Evolutionary conservation across 225 moss, liverwort and hornwort genomes (phyloP).

Genomic region (Bryoerythrophyllum caledonicum): DNA sequence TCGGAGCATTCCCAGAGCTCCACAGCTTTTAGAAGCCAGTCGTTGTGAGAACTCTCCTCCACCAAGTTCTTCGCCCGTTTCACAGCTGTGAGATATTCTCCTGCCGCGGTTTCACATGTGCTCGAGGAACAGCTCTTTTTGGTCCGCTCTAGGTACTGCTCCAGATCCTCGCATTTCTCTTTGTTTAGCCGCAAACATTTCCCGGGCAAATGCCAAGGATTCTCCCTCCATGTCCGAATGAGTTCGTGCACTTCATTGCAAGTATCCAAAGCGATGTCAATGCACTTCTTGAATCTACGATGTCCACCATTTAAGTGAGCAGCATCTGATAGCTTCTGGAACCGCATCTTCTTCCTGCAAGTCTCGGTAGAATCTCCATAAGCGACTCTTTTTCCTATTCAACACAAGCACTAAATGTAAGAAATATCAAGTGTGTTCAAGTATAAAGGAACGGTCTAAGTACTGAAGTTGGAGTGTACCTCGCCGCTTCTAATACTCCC

Average conservation of each 20-base stretch:
- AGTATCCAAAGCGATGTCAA: constrained; percentile 8
- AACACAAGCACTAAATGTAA: neutral
- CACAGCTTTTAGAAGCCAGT: constrained; percentile 41
- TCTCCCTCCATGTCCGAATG: constrained; percentile 18
- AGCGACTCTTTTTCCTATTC: constrained; percentile 2
- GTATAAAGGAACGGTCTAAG: neutral
- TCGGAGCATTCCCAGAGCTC: constrained; percentile 32
- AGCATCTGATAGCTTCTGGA: constrained; percentile 5
- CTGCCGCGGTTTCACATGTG: neutral
- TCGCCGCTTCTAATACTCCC: neutral
- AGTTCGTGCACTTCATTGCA: constrained; percentile 12
- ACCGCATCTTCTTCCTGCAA: constrained; percentile 11
- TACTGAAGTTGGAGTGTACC: neutral
- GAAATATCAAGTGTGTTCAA: neutral
- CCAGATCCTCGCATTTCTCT: constrained; percentile 25
- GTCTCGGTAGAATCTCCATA: neutral
- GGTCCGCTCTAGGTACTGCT: neutral
- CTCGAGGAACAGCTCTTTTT: neutral
- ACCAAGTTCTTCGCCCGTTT: constrained; percentile 24
- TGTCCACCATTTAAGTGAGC: neutral
- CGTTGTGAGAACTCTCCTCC: constrained; percentile 19
- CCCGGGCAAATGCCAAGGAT: constrained; percentile 6
- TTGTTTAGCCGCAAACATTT: constrained; percentile 11
- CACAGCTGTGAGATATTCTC: constrained; percentile 23
- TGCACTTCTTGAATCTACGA: neutral